These are phyloP conservation scores for Daldinia concentrica DNA, from an alignment of 495 filamentous ascomycete species.

Conservation along the genomic window DNA sequence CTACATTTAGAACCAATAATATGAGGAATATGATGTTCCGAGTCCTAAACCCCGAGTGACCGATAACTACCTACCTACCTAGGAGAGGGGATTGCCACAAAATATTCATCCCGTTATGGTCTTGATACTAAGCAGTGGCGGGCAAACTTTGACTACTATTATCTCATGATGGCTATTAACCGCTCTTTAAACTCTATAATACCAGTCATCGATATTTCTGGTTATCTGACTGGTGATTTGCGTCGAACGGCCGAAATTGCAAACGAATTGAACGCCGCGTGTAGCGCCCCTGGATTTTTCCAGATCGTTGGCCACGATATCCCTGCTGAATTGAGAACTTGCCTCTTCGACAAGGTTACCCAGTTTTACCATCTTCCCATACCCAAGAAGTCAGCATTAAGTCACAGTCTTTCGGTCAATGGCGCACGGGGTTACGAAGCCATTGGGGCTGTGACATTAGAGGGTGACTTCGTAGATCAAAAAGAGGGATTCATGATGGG, in stretches of 20 bases:
- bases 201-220: constrained; percentile 45
- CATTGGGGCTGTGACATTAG: constrained; percentile 40
- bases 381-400: constrained; percentile 26
- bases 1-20: neutral
- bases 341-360: constrained; percentile 26
- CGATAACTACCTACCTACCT: neutral
- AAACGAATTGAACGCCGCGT: constrained; percentile 56
- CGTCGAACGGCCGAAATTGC: constrained; percentile 30
- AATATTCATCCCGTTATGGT: neutral
- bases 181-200: constrained; percentile 18
- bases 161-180: constrained; percentile 16
- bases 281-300: constrained; percentile 65
- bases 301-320: constrained; percentile 60
- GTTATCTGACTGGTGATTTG: constrained; percentile 30
- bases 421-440: constrained; percentile 43
- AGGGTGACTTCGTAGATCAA: constrained; percentile 36
- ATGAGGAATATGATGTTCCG: no score
- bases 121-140: neutral
- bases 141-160: neutral
- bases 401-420: constrained; percentile 30
- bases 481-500: constrained; percentile 49
- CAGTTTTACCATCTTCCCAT: constrained; percentile 40
- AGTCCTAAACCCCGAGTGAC: neutral
- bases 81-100: neutral
- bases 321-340: constrained; percentile 43